Conservation (phyloP, 108 stramenopile species). For the Pseudonitzschia pungens region DNA sequence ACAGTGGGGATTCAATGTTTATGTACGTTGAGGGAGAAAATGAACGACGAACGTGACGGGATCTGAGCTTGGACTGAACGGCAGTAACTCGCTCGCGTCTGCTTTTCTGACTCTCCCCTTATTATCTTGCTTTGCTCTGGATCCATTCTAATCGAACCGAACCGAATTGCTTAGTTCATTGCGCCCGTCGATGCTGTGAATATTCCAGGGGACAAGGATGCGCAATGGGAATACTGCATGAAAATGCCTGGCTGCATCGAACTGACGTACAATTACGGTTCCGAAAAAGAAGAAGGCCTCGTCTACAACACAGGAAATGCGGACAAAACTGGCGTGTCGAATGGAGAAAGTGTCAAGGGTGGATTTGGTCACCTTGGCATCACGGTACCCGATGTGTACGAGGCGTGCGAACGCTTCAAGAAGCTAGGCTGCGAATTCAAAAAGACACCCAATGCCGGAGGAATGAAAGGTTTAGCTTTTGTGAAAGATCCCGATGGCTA, state of each 20-base stretch:
- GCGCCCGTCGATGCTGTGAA: slow-evolving; percentile 34
- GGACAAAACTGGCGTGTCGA: slow-evolving; percentile 40
- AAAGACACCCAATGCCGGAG: slow-evolving; percentile 82
- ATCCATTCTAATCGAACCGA: background rate
- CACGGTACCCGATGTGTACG: slow-evolving; percentile 94
- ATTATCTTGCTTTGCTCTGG: background rate
- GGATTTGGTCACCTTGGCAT: slow-evolving; percentile 99
- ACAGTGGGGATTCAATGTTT: slow-evolving; percentile 83
- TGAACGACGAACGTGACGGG: background rate
- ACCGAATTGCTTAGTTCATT: no score
- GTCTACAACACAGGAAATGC: slow-evolving; percentile 90
- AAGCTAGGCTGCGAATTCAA: slow-evolving; percentile 77
- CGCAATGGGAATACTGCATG: slow-evolving; percentile 44
- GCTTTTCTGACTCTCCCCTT: slow-evolving; percentile 9
- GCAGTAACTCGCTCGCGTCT: background rate
- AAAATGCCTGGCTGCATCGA: slow-evolving; percentile 75
- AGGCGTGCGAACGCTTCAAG: slow-evolving; percentile 80
- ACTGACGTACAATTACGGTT: slow-evolving; percentile 95
- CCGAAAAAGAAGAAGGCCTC: slow-evolving; percentile 78
- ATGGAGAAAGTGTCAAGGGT: slow-evolving; percentile 85
- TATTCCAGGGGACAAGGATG: slow-evolving; percentile 45
- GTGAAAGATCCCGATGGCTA: slow-evolving; percentile 89
- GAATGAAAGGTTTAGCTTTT: slow-evolving; percentile 89
- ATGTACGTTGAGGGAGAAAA: background rate
- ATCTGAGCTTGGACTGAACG: background rate